Evolutionary conservation across 106 monocot species (phyloP).

Genomic region (Platanthera guangdongensis): DNA sequence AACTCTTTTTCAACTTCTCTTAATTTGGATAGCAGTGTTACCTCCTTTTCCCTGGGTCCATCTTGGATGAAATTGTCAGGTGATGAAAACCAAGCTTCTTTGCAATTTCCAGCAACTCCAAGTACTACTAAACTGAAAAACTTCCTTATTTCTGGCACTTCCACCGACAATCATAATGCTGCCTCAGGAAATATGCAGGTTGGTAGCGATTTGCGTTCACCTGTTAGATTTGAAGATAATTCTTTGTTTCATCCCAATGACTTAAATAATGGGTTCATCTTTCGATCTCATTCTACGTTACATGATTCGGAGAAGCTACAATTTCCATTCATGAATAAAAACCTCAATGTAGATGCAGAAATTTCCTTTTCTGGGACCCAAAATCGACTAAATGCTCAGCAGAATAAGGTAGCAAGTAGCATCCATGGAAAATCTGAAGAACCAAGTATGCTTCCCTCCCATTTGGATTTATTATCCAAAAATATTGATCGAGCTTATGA

Average conservation of each 20-base stretch:
- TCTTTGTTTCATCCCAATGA: slow-evolving; percentile 5
- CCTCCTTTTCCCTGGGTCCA: slow-evolving; percentile 9
- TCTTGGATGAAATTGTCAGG: slow-evolving; percentile 12
- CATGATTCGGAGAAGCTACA: not conserved
- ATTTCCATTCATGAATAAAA: slow-evolving; percentile 3
- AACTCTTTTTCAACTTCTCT: slow-evolving; percentile 13
- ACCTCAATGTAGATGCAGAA: slow-evolving; percentile 1
- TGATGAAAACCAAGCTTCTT: not conserved
- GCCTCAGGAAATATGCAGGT: not conserved
- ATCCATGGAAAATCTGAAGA: slow-evolving; percentile 6
- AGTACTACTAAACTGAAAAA: not conserved
- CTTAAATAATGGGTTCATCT: slow-evolving; percentile 8
- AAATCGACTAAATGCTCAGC: slow-evolving; percentile 4
- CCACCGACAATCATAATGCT: not conserved
- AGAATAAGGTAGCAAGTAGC: not conserved
- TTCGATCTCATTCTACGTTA: slow-evolving; percentile 3
- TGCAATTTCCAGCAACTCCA: not conserved
- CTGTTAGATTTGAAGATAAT: not conserved
- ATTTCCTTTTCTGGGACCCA: slow-evolving; percentile 4
- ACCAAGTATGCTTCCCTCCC: not conserved
- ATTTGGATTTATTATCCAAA: not conserved
- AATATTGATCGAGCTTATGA: not conserved
- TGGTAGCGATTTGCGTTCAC: not conserved
- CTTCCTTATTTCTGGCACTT: not conserved
- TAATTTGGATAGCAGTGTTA: slow-evolving; percentile 8